A percentile compares a stretch with the other conserved stretches of the same genome.
These are phyloP conservation scores for Zymoseptoria crescenta DNA, from an alignment of 2,329 filamentous ascomycete species.

Conservation along the genomic window DNA sequence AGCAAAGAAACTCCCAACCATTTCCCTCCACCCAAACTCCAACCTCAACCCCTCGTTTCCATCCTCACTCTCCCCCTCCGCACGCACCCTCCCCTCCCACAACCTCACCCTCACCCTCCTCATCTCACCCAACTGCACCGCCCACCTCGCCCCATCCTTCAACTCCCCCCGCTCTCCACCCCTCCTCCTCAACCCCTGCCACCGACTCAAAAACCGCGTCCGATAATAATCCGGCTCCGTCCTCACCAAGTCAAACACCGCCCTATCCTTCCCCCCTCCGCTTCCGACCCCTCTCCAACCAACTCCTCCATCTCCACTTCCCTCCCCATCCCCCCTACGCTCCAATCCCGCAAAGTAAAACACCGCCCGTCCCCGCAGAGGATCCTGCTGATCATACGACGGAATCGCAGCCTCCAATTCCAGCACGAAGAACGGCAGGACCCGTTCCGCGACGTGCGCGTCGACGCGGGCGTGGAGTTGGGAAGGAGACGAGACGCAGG, in stretches of 20 bases:
- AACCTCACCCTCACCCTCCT: neutral
- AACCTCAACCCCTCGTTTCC: neutral
- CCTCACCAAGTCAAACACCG: slow-evolving; percentile 1
- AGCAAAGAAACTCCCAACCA: neutral
- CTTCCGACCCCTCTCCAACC: too few relatives aligned
- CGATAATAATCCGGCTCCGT: slow-evolving; percentile 1
- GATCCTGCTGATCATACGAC: slow-evolving; percentile 11
- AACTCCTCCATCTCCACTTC: too few relatives aligned
- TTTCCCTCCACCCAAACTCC: neutral
- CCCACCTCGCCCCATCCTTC: neutral
- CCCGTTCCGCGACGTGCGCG: slow-evolving; percentile 7
- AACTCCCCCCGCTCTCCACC: neutral
- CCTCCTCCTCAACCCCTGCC: slow-evolving; percentile 1
- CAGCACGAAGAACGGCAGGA: slow-evolving; percentile 3
- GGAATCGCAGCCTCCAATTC: slow-evolving; percentile 10
- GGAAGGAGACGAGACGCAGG: slow-evolving; percentile 1
- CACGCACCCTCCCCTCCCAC: neutral
- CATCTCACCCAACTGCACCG: neutral
- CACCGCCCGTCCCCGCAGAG: slow-evolving; percentile 4
- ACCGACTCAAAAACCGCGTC: slow-evolving; percentile 4
- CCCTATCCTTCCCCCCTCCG: neutral
- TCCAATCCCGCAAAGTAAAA: slow-evolving; percentile 1
- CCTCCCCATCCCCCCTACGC: too few relatives aligned
- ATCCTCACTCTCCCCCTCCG: neutral
- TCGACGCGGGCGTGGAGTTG: slow-evolving; percentile 13